Evolutionary conservation across 1,284 basidiomycete species (phyloP), one percentile per base, ranked within the genome.

Genomic region (Sporisorium graminicola): DNA sequence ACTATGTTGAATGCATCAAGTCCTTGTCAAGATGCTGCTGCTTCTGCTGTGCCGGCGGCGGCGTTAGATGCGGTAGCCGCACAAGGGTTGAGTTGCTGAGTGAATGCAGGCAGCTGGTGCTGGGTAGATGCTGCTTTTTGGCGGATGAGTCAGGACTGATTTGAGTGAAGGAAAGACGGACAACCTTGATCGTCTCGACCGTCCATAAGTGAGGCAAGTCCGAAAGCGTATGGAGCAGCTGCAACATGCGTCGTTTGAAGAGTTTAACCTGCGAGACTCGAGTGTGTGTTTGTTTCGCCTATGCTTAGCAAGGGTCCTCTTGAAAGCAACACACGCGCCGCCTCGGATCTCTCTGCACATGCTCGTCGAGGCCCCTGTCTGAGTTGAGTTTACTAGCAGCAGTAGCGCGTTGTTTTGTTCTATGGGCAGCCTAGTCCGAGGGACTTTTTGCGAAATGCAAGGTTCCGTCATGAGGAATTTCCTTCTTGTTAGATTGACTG

Each of bases 271-370:
- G n/a, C 14, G n/a, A n/a, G 43, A 18, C 33, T 29, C 13, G 18
- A 22, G 56, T 40, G 57, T 61, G 51, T 50, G 46, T 56, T 49
- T 54, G 50, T 54, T 40, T 61, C 51, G 59, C 29, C 26, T 61
- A 13, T 31, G n/a, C 29, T 35, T 6, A 31, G 13, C 18, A 13
- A 62, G 60, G 60, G 60, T 62, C 60, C 60, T 54, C 22, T 22
- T n/a, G 22, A 53, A n/a, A 12, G 35, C 26, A 53, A 22, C 35
- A 52, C 37, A 46, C 50, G 33, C 42, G 37, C 50, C 22, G 27
- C 29, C 26, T 18, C 1, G 24, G n/a, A 54, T 37, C 18, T 27
- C 58, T 24, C 49, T 58, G 57, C 33, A 29, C 35, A 37, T 37
- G 35, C 29, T 24, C 43, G 43, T 52, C 42, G 37, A 40, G 14